Evolutionary conservation across 2,329 filamentous ascomycete genomes (phyloP).

Genomic region (Paecilomyces niveus): DNA sequence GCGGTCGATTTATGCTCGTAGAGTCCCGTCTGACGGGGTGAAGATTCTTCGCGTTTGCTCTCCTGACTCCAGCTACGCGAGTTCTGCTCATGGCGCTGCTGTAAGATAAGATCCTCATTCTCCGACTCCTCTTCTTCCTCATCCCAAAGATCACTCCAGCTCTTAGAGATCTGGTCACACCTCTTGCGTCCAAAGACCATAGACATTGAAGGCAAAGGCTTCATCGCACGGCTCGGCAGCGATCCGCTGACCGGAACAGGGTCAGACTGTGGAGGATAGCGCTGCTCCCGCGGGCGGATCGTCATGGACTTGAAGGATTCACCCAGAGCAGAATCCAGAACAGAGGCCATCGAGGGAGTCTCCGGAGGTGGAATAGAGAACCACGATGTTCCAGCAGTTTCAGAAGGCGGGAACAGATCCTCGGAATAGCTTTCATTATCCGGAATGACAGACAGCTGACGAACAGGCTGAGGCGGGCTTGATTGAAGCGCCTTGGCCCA

Average conservation of each 20-base stretch:
- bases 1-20: conserved; percentile 49
- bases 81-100: conserved; percentile 57
- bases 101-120: conserved; percentile 53
- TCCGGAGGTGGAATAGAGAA: conserved; percentile 63
- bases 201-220: conserved; percentile 62
- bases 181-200: conserved; percentile 68
- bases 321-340: conserved; percentile 74
- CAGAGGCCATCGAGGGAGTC: conserved; percentile 75
- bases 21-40: conserved; percentile 46
- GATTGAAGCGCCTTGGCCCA: conserved; percentile 88
- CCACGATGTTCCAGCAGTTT: conserved; percentile 60
- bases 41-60: conserved; percentile 48
- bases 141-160: conserved; percentile 98
- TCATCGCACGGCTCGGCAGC: conserved; percentile 56
- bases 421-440: conserved; percentile 72
- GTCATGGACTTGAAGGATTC: conserved; percentile 71
- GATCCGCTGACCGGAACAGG: conserved; percentile 73
- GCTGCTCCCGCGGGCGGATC: conserved; percentile 37
- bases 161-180: conserved; percentile 81
- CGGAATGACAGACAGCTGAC: conserved; percentile 80
- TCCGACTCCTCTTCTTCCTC: conserved; percentile 86
- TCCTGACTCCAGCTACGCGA: conserved; percentile 74
- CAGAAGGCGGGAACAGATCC: conserved; percentile 76
- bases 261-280: conserved; percentile 45
- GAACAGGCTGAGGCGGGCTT: conserved; percentile 61